phyloP scores from a whole-genome alignment of 2,329 filamentous ascomycete species.

The Bertia moriformis region DNA sequence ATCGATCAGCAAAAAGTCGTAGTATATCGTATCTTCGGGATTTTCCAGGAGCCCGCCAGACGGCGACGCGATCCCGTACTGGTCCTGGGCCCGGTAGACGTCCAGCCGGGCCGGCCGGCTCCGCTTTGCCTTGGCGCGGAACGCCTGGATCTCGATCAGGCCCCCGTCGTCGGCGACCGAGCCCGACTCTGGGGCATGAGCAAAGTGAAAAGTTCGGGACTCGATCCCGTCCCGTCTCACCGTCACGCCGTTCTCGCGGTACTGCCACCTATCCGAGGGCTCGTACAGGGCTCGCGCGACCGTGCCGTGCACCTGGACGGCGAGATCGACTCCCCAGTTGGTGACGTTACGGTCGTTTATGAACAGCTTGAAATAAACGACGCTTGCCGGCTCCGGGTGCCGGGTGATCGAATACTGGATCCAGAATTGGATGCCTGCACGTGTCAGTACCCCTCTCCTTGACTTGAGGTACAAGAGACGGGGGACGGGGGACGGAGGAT shows the following conservation, averaged over 20 bases:
- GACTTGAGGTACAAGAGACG: neutral
- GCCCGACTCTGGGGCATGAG: slow-evolving; percentile 18
- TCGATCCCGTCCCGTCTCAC: slow-evolving; percentile 26
- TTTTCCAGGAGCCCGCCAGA: slow-evolving; percentile 35
- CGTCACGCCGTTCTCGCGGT: slow-evolving; percentile 17
- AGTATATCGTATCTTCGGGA: slow-evolving; percentile 33
- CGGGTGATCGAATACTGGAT: slow-evolving; percentile 29
- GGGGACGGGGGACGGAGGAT: neutral
- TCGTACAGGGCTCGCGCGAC: slow-evolving; percentile 32
- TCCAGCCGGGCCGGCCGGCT: slow-evolving; percentile 24
- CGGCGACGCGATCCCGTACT: slow-evolving; percentile 36
- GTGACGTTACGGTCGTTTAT: slow-evolving; percentile 37
- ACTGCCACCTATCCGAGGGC: slow-evolving; percentile 25
- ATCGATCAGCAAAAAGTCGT: slow-evolving; percentile 35
- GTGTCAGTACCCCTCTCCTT: slow-evolving; percentile 2
- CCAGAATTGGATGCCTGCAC: slow-evolving; percentile 33
- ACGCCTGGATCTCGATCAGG: slow-evolving; percentile 35
- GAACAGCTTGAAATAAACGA: slow-evolving; percentile 37
- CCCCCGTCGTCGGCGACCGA: slow-evolving; percentile 35
- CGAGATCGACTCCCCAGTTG: slow-evolving; percentile 33
- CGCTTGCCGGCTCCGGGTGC: slow-evolving; percentile 16
- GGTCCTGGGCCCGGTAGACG: slow-evolving; percentile 28
- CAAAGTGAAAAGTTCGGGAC: slow-evolving; percentile 33
- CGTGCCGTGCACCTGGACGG: slow-evolving; percentile 16
- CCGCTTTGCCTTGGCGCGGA: slow-evolving; percentile 31